A percentile compares a stretch with the other conserved stretches of the same genome.
Conservation (phyloP, 306 rosid species). For the Castanea crenata region DNA sequence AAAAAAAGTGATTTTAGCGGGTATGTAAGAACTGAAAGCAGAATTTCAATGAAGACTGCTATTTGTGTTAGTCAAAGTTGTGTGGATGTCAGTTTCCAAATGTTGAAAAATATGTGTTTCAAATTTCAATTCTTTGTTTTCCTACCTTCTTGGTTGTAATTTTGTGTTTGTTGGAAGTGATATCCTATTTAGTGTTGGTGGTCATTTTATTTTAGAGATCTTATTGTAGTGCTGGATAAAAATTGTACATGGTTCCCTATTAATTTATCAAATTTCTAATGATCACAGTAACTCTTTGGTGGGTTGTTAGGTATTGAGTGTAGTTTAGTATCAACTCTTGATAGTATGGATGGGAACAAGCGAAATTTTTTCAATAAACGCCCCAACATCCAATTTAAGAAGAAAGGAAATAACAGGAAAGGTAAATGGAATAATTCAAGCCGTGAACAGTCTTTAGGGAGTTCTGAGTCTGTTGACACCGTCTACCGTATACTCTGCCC, state of each 20-base stretch:
- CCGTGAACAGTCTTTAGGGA: conserved; percentile 7
- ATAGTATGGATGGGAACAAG: conserved; percentile 31
- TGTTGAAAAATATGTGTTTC: not conserved
- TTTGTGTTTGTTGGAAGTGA: not conserved
- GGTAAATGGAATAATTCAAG: conserved; percentile 23
- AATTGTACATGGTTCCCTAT: not conserved
- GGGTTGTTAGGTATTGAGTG: not conserved
- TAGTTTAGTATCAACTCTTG: not conserved
- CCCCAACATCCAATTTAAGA: conserved; percentile 22
- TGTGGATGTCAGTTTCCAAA: not conserved
- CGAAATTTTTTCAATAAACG: conserved; percentile 15
- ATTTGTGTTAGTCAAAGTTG: not conserved
- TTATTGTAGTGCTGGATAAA: not conserved
- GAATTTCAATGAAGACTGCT: not conserved
- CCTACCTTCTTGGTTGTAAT: not conserved
- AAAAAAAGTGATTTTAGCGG: not conserved
- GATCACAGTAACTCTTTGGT: not conserved
- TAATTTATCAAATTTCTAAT: not conserved
- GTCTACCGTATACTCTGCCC: conserved; percentile 38
- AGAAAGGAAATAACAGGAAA: conserved; percentile 15
- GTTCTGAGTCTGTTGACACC: conserved; percentile 24
- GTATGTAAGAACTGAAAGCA: not conserved
- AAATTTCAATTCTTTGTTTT: not conserved
- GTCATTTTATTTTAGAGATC: not conserved
- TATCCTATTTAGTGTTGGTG: not conserved